Conservation (phyloP, 2,329 filamentous ascomycete genomes). For the Zymoseptoria pseudotritici region DNA sequence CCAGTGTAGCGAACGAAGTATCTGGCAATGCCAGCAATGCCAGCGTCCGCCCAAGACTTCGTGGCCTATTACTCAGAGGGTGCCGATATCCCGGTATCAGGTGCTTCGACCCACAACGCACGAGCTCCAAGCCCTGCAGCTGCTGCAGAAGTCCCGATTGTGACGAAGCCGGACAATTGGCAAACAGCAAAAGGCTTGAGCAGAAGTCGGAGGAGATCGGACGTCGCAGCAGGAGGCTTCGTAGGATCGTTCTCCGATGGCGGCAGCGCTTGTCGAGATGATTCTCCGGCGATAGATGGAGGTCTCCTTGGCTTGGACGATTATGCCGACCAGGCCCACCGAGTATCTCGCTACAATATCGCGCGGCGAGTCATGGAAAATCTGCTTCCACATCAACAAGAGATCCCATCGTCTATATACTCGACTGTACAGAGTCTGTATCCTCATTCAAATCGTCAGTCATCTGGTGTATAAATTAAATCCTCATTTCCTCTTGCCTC, state of each 20-base stretch:
- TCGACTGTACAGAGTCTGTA: constrained; percentile 1
- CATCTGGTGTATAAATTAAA: background rate
- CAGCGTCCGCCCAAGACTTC: no score
- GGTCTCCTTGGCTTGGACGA: no score
- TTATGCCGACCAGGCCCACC: no score
- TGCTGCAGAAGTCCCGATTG: background rate
- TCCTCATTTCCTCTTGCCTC: constrained; percentile 20
- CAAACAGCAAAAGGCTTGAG: background rate
- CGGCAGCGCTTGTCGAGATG: no score
- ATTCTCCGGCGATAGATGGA: no score
- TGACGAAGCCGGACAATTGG: background rate
- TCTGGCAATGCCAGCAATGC: no score
- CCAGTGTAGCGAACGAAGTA: no score
- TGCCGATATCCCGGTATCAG: no score
- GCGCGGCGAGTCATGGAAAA: no score
- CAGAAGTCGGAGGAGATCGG: background rate
- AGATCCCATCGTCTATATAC: background rate
- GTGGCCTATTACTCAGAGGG: no score
- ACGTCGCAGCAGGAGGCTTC: background rate
- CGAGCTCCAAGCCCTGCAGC: background rate
- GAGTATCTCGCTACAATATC: no score
- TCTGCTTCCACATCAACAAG: background rate
- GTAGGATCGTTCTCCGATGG: no score
- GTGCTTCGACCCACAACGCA: background rate
- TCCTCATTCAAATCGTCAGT: constrained; percentile 4